phyloP scores from a whole-genome alignment of 2,329 filamentous ascomycete species.

The Trichoderma breve region DNA sequence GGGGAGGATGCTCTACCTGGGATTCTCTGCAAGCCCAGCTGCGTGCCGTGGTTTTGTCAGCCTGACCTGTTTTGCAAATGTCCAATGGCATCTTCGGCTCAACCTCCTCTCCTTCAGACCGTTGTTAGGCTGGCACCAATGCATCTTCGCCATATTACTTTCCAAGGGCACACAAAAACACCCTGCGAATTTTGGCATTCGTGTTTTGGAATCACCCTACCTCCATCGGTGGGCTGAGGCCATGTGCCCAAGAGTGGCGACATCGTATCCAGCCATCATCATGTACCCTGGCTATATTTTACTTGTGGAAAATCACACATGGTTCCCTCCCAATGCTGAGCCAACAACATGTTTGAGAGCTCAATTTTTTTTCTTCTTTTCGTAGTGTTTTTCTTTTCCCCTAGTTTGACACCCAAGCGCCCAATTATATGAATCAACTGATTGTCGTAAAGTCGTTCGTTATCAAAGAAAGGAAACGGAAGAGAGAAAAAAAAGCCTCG shows the following conservation, averaged over 20 bases:
- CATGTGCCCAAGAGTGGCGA: not conserved
- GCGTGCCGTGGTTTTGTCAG: constrained; percentile 4
- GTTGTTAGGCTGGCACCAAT: constrained; percentile 6
- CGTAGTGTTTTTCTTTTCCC: not conserved
- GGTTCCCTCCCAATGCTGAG: not conserved
- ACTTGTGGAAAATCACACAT: not conserved
- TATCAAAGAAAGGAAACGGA: not conserved
- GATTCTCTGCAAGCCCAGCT: constrained; percentile 1
- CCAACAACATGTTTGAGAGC: not conserved
- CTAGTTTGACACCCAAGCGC: not conserved
- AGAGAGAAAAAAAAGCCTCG: not conserved
- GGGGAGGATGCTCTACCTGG: not conserved
- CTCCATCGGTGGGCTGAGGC: not conserved
- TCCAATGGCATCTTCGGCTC: constrained; percentile 4
- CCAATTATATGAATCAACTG: constrained; percentile 5
- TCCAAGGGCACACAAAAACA: not conserved
- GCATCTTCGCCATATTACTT: not conserved
- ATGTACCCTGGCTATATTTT: not conserved
- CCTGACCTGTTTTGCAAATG: not conserved
- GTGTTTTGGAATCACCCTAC: constrained; percentile 5
- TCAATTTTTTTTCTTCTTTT: not conserved
- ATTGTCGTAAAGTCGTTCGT: constrained; percentile 10
- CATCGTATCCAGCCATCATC: not conserved
- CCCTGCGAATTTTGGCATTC: not conserved
- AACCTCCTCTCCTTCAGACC: not conserved